phyloP scores from a whole-genome alignment of 768 basidiomycete species.

The Antrodiella citrinella region DNA sequence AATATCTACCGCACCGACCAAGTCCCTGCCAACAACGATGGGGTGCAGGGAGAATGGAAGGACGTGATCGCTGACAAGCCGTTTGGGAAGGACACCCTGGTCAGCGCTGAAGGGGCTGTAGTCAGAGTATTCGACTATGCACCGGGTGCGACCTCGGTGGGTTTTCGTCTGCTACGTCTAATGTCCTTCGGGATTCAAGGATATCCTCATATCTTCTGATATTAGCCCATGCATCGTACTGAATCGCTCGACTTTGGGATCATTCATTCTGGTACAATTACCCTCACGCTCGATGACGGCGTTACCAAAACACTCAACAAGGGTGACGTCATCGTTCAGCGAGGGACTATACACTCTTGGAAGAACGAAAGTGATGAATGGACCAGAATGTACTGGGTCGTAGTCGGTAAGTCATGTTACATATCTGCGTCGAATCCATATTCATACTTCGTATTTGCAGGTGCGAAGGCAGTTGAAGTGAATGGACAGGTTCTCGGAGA shows the following conservation, averaged over 20 bases:
- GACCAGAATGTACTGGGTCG: conserved; percentile 18
- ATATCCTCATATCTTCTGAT: too few relatives aligned
- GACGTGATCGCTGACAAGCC: conserved; percentile 9
- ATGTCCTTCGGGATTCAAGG: too few relatives aligned
- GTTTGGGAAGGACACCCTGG: neutral
- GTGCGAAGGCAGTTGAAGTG: neutral
- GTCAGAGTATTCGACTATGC: conserved; percentile 14
- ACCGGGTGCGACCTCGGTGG: conserved; percentile 11
- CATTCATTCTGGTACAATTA: conserved; percentile 14
- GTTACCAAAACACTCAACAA: conserved; percentile 13
- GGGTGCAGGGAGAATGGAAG: neutral
- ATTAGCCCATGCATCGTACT: conserved; percentile 16
- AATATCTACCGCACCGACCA: conserved; percentile 9
- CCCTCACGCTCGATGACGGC: conserved; percentile 17
- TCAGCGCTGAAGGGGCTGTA: conserved; percentile 4
- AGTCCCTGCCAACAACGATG: conserved; percentile 3
- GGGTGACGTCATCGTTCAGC: conserved; percentile 19
- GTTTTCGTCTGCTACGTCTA: neutral
- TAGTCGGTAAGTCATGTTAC: conserved; percentile 11
- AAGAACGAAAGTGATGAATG: conserved; percentile 18
- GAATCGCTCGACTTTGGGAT: conserved; percentile 19
- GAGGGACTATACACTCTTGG: conserved; percentile 19
- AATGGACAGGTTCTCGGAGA: neutral
- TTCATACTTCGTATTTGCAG: neutral
- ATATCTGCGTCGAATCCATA: neutral